Evolutionary conservation across 2,329 filamentous ascomycete genomes (phyloP), one percentile per base, ranked within the genome.

Genomic region (Fusarium praegraminearum): DNA sequence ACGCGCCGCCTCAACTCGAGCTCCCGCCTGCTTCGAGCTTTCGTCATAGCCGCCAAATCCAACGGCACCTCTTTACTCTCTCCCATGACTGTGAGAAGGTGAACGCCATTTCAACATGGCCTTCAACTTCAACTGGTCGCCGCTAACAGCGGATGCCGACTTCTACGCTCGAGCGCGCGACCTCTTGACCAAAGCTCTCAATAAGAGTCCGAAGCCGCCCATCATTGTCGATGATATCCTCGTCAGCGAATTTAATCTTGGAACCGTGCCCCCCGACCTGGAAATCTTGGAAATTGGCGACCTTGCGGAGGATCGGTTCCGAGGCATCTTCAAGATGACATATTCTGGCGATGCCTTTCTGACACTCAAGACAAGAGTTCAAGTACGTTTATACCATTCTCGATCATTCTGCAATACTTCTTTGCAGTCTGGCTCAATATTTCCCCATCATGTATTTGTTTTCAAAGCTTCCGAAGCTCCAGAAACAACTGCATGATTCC

Each of bases 41-140:
- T 65, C 51, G 62, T 60, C 58, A 72, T 62, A 70, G 55, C 58
- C 59, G 57, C 67, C 70, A 56, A 74, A 12, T 68, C 49, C 52
- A 56, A 69, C 69, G 69, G 74, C 73, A 56, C 71, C 66, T 70
- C 54, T 44, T 62, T 65, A 53, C 67, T 63, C 67, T 54, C 71
- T 74, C 70, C 70, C 72, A 81, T 81, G 80, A 73, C 76, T 64
- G 69, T 75, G 75, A 76, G 73, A 73, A 73, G 56, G 72, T 75
- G 71, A 77, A 71, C 69, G 83, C 82, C 81, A 83, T 83, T 81
- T 82, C 81, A 86, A 83, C 82, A 99, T 99, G 96, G 96, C 96
- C 75, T 99, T 99, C 92, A 98, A 98, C 86, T 99, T 99, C 92
- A 98, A 98, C 93, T 99, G 96, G 96, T 97, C 94, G 88, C 96